A percentile compares a stretch with the other conserved stretches of the same genome.
These are phyloP conservation scores for Castanea sativa DNA, from an alignment of 306 rosid species.

Conservation along the genomic window DNA sequence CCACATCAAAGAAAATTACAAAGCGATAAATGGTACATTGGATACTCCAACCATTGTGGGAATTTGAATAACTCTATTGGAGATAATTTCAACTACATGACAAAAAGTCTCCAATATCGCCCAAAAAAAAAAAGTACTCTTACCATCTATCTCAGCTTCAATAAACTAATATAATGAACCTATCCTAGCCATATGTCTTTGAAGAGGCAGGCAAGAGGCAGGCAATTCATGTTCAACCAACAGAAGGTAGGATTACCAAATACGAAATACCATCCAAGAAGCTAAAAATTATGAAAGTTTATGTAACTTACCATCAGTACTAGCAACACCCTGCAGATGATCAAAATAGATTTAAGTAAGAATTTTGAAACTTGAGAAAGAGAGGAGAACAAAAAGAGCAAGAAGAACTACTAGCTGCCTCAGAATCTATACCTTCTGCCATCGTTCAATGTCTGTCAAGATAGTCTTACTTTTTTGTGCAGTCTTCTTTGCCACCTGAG, in stretches of 20 bases:
- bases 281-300: not conserved
- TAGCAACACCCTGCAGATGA: conserved; percentile 83
- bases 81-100: not conserved
- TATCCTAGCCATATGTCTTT: not conserved
- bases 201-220: not conserved
- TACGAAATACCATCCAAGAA: not conserved
- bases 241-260: not conserved
- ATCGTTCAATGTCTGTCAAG: conserved; percentile 91
- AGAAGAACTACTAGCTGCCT: conserved; percentile 4
- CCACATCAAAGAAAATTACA: not conserved
- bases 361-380: not conserved
- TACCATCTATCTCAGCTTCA: not conserved
- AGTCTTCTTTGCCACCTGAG: conserved; percentile 92
- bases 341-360: conserved; percentile 12
- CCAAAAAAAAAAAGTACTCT: not conserved
- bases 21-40: not conserved
- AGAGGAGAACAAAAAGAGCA: not conserved
- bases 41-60: not conserved
- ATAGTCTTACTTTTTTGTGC: conserved; percentile 83
- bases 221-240: not conserved
- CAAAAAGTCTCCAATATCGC: not conserved
- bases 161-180: not conserved
- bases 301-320: conserved; percentile 78
- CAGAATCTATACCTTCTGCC: conserved; percentile 86
- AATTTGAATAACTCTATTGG: not conserved